phyloP scores from a whole-genome alignment of 1,284 basidiomycete species.

The Porodaedalea pini region DNA sequence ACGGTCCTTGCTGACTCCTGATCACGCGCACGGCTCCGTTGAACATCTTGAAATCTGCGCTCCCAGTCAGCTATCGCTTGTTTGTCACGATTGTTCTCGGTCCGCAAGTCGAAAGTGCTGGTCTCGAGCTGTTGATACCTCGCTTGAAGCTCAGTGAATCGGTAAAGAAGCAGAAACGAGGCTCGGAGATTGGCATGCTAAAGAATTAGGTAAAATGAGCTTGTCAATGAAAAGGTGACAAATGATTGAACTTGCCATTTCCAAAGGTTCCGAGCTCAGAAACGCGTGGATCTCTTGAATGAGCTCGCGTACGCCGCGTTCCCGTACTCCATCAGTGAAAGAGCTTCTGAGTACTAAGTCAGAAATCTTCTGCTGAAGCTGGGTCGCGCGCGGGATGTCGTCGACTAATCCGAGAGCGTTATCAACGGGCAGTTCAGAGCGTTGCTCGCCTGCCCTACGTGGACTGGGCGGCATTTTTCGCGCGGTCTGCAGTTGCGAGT shows the following conservation, averaged over 20 bases:
- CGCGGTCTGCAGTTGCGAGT: neutral
- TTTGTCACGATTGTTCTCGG: constrained; percentile 9
- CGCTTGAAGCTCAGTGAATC: constrained; percentile 14
- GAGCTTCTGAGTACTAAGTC: constrained; percentile 12
- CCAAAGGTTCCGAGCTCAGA: constrained; percentile 9
- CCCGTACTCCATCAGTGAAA: constrained; percentile 6
- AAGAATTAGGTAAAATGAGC: neutral
- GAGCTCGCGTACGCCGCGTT: constrained; percentile 16
- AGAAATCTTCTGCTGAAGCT: constrained; percentile 10
- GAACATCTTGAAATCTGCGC: constrained; percentile 14
- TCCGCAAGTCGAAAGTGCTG: constrained; percentile 3
- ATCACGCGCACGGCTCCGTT: constrained; percentile 12
- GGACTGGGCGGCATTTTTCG: neutral
- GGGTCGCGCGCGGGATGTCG: constrained; percentile 5
- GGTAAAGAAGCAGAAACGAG: constrained; percentile 18
- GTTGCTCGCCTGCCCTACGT: neutral
- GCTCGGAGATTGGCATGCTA: constrained; percentile 14
- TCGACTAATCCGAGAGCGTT: constrained; percentile 14
- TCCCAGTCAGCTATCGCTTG: constrained; percentile 13
- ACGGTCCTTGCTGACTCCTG: constrained; percentile 9
- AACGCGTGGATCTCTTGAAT: constrained; percentile 16
- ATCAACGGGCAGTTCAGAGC: neutral
- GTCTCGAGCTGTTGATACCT: constrained; percentile 13
- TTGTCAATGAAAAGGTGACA: constrained; percentile 1
- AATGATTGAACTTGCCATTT: constrained; percentile 4